Base-by-base conservation (phyloP, 768 basidiomycete genomes). In the Pleurotus ostreatus region DNA sequence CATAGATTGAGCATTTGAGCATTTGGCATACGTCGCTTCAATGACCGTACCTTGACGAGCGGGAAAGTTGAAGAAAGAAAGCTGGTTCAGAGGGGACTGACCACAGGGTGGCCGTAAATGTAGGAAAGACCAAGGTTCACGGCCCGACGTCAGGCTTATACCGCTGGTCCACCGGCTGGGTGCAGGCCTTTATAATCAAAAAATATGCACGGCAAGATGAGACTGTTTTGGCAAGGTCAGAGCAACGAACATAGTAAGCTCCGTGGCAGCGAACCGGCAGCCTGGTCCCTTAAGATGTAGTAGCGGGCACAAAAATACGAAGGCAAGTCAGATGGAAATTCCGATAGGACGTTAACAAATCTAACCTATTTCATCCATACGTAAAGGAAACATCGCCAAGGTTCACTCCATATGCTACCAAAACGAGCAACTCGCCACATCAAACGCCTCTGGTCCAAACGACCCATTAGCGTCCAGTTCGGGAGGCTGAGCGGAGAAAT, bases 1-100 rank as follows among this genome's bases (percentile, higher is more conserved):
- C 63, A 70, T 65, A 69, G 66, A 67, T 68, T 56, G 22, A 53
- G 51, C 15, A n/a, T n/a, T 22, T 41, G 51, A 53, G 51, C 38
- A 34, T 34, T 34, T 53, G 39, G 16, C 5, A 41, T 40, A 22
- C 39, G 22, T 16, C 16, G 16, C 22, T 23, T 20, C 16, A 15
- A 23, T 20, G 46, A 8, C 46, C 37, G 51, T 53, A 53, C 51
- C 51, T 53, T 41, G 39, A 39, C 23, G 51, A 23, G 22, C 15
- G 51, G 41, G 15, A 40, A 45, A 40, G 43, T 26, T 9, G 30
- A 34, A 34, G 8, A 34, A 34, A 34, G 30, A 34, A 34, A 34
- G 30, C 30, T 34, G 11, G 30, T 34, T 2, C 30, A 52, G 45
- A 43, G 48, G 56, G 58, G 51, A 39, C 13, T 16, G 37, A 25